Percentiles rank a stretch among this genome's conserved stretches.
These are phyloP conservation scores for Xylaria palmicola DNA, from an alignment of 495 filamentous ascomycete species.

Conservation along the genomic window DNA sequence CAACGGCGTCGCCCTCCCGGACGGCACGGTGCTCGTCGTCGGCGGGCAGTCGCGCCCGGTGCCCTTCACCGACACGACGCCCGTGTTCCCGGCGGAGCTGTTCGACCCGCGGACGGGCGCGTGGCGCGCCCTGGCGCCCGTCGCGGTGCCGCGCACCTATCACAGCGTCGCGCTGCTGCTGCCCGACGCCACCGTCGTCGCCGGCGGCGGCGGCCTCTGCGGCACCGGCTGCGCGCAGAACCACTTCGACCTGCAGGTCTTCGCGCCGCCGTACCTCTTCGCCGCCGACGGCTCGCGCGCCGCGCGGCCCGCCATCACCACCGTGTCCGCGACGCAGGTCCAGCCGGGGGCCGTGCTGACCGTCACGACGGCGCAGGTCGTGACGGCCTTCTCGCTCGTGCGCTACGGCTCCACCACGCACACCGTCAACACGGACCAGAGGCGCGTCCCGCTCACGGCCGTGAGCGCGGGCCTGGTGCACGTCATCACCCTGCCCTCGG, in stretches of 20 bases:
- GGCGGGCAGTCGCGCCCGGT: slow-evolving; percentile 51
- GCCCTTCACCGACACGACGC: slow-evolving; percentile 51
- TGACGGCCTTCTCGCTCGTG: slow-evolving; percentile 32
- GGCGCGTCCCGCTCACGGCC: slow-evolving; percentile 45
- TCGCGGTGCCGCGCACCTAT: slow-evolving; percentile 53
- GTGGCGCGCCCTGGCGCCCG: slow-evolving; percentile 41
- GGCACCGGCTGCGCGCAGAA: slow-evolving; percentile 49
- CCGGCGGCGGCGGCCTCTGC: slow-evolving; percentile 58
- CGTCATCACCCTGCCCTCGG: slow-evolving; percentile 35
- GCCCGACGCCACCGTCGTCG: slow-evolving; percentile 54
- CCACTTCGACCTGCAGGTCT: slow-evolving; percentile 60
- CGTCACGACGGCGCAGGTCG: slow-evolving; percentile 31
- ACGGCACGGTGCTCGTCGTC: slow-evolving; percentile 55
- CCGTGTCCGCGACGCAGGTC: slow-evolving; percentile 22
- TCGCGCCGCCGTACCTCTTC: slow-evolving; percentile 56
- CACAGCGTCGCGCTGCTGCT: slow-evolving; percentile 57
- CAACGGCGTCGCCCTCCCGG: slow-evolving; percentile 56
- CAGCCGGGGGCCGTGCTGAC: slow-evolving; percentile 37
- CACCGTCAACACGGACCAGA: slow-evolving; percentile 60
- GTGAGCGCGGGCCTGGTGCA: slow-evolving; percentile 20
- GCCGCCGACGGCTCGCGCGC: slow-evolving; percentile 39
- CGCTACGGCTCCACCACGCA: slow-evolving; percentile 53
- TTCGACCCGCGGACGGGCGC: slow-evolving; percentile 45
- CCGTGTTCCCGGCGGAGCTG: slow-evolving; percentile 48
- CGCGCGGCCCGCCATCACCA: slow-evolving; percentile 36